Evolutionary conservation across 2,329 filamentous ascomycete species (phyloP).

Genomic region (Dothideomycetes sp.): DNA sequence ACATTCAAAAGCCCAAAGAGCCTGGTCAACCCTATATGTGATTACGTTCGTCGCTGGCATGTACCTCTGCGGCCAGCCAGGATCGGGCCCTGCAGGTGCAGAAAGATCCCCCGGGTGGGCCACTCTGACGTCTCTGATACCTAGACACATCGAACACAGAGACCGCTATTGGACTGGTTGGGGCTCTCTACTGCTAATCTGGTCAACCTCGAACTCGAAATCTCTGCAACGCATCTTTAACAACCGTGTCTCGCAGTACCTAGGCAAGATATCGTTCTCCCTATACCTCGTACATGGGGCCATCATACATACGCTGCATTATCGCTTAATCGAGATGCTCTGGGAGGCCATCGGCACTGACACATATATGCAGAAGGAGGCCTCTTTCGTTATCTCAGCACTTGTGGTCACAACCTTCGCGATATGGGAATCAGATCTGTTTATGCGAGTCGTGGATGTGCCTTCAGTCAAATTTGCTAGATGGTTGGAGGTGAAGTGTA

Average conservation of each 20-base stretch:
- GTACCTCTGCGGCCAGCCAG: background rate
- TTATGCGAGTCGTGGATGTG: constrained; percentile 47
- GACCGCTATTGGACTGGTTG: constrained; percentile 49
- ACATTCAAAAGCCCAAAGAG: background rate
- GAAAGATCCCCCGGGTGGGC: background rate
- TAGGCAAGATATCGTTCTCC: constrained; percentile 52
- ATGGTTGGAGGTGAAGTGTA: constrained; percentile 41
- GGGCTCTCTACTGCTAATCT: constrained; percentile 45
- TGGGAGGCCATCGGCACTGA: constrained; percentile 42
- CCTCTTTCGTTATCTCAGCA: constrained; percentile 48
- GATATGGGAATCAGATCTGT: constrained; percentile 48
- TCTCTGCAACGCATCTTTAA: constrained; percentile 44
- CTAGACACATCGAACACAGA: background rate
- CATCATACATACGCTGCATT: constrained; percentile 45
- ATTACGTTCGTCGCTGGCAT: background rate
- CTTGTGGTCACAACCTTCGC: constrained; percentile 46
- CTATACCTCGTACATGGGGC: constrained; percentile 54
- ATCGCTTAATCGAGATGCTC: constrained; percentile 42
- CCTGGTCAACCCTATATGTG: background rate
- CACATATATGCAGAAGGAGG: constrained; percentile 34
- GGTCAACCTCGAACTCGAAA: constrained; percentile 39
- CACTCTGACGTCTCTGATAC: background rate
- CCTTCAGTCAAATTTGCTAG: constrained; percentile 49
- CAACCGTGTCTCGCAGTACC: constrained; percentile 43
- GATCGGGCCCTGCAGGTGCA: background rate